These are phyloP conservation scores for Lasiodiplodia sp. DNA, from an alignment of 2,329 filamentous ascomycete genomes.

Conservation along the genomic window DNA sequence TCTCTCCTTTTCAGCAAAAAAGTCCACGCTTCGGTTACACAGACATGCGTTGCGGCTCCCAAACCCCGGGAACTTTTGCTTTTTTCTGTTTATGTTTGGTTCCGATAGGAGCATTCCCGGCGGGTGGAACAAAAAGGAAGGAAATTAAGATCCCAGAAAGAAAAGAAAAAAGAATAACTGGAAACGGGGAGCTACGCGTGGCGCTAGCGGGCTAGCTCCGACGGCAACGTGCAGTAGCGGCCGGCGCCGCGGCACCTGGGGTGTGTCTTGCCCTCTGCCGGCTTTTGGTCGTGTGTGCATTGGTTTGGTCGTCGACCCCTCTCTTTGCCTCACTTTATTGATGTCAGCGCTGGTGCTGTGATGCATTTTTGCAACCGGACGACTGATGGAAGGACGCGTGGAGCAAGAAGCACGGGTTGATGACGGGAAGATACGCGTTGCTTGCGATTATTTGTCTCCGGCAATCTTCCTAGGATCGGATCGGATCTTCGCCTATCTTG, in stretches of 20 bases:
- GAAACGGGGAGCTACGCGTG: neutral
- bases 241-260: neutral
- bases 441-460: neutral
- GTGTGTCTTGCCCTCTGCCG: neutral
- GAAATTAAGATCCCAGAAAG: neutral
- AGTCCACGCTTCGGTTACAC: neutral
- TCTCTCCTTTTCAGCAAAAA: neutral
- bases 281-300: too few species aligned
- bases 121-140: neutral
- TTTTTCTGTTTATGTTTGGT: neutral
- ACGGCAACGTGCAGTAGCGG: conserved; percentile 13
- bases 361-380: neutral
- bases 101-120: neutral
- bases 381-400: too few species aligned
- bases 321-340: too few species aligned
- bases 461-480: too few species aligned
- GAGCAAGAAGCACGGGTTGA: too few species aligned
- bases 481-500: too few species aligned
- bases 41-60: neutral
- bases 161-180: neutral
- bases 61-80: neutral
- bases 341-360: neutral
- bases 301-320: too few species aligned
- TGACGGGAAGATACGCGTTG: neutral
- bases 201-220: neutral